Conservation (phyloP, 106 monocot genomes). For the Ottelia alismoides region DNA sequence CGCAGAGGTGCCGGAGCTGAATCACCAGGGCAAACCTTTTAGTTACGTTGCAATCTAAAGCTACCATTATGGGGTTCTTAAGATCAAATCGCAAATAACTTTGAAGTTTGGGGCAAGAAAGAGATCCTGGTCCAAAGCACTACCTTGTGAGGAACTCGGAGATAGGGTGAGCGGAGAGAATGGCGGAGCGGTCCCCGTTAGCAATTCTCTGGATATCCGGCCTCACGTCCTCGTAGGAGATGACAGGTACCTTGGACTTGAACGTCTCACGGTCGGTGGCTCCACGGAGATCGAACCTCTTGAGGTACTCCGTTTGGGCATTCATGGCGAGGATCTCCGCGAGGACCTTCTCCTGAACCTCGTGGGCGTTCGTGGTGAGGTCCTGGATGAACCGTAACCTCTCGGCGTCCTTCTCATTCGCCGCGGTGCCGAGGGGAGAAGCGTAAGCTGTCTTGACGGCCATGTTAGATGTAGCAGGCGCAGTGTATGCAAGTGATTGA, state of each 20-base stretch:
- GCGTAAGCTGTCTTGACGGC: constrained; percentile 1
- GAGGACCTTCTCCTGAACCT: constrained; percentile 20
- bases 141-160: constrained; percentile 26
- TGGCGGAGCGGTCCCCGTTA: constrained; percentile 18
- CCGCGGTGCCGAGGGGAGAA: constrained; percentile 14
- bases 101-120: no score
- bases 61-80: background rate
- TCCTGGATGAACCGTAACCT: constrained; percentile 19
- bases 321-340: constrained; percentile 19
- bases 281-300: constrained; percentile 14
- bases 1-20: constrained; percentile 22
- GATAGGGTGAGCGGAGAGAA: constrained; percentile 21
- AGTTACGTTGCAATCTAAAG: background rate
- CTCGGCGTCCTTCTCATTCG: constrained; percentile 15
- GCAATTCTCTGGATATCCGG: constrained; percentile 23
- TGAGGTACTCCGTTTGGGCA: constrained; percentile 16
- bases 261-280: constrained; percentile 17
- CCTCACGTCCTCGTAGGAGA: constrained; percentile 19
- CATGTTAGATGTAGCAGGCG: no score
- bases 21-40: background rate
- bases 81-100: background rate
- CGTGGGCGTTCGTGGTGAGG: constrained; percentile 7
- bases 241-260: constrained; percentile 19
- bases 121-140: background rate
- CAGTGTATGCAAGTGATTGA: no score